Conservation (phyloP, 2,329 filamentous ascomycete species). For the Scedosporium minutisporum region DNA sequence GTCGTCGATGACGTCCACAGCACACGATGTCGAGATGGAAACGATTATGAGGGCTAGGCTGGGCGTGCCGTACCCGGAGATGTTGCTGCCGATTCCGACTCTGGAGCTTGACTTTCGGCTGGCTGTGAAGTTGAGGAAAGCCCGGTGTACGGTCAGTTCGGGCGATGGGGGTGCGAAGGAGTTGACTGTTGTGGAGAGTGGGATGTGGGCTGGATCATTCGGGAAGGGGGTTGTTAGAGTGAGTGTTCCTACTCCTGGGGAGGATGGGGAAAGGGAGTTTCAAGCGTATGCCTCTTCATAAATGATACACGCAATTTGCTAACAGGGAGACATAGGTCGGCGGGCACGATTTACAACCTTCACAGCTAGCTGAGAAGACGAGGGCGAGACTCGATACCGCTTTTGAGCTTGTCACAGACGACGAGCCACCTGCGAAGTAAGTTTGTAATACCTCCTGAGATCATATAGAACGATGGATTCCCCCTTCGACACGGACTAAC, state of each 20-base stretch:
- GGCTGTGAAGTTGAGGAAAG: conserved; percentile 23
- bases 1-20: not conserved
- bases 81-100: conserved; percentile 34
- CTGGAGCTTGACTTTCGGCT: conserved; percentile 42
- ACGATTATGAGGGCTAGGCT: not conserved
- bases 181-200: conserved; percentile 37
- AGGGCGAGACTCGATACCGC: conserved; percentile 15
- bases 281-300: not conserved
- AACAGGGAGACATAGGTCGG: conserved; percentile 21
- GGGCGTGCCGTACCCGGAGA: conserved; percentile 27
- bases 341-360: conserved; percentile 26
- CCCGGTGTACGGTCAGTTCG: not conserved
- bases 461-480: not conserved
- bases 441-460: conserved; percentile 9
- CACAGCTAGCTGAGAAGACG: not conserved
- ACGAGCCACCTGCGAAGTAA: conserved; percentile 35
- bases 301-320: not conserved
- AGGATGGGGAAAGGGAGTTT: conserved; percentile 14
- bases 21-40: conserved; percentile 1
- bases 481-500: no score
- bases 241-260: conserved; percentile 23
- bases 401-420: conserved; percentile 38
- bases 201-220: conserved; percentile 38
- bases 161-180: conserved; percentile 22
- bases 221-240: conserved; percentile 37